These are phyloP conservation scores for Penicillium freii DNA, from an alignment of 2,329 filamentous ascomycete genomes.

Conservation along the genomic window DNA sequence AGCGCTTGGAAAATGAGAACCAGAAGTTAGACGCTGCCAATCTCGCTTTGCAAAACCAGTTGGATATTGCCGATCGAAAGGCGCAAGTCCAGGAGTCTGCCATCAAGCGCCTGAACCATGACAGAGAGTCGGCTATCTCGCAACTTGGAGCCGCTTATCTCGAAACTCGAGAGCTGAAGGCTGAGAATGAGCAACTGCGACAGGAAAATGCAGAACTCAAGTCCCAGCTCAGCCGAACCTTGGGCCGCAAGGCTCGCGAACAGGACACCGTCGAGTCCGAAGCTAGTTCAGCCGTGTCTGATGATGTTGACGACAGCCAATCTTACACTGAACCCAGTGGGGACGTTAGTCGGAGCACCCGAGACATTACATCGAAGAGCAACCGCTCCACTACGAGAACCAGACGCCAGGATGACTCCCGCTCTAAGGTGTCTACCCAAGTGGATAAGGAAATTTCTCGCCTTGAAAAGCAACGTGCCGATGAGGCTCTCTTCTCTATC, in stretches of 20 bases:
- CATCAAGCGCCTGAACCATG: slow-evolving; percentile 54
- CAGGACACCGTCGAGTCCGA: slow-evolving; percentile 31
- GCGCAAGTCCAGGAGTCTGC: slow-evolving; percentile 53
- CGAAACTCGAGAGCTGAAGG: slow-evolving; percentile 48
- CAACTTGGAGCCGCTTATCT: slow-evolving; percentile 58
- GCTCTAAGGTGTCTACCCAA: slow-evolving; percentile 33
- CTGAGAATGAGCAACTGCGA: slow-evolving; percentile 38
- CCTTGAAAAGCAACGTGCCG: slow-evolving; percentile 38
- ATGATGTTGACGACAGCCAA: slow-evolving; percentile 31
- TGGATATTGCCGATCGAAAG: slow-evolving; percentile 57
- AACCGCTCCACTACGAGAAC: slow-evolving; percentile 27
- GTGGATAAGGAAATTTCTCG: slow-evolving; percentile 38
- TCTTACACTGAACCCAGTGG: slow-evolving; percentile 32
- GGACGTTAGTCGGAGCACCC: slow-evolving; percentile 30
- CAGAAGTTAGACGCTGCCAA: slow-evolving; percentile 53
- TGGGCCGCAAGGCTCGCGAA: slow-evolving; percentile 26
- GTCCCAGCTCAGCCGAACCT: slow-evolving; percentile 33
- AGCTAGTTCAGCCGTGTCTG: slow-evolving; percentile 24
- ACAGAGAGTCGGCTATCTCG: slow-evolving; percentile 58
- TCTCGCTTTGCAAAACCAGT: slow-evolving; percentile 53
- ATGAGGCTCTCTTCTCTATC: slow-evolving; percentile 41
- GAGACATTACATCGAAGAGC: slow-evolving; percentile 32
- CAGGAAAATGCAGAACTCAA: slow-evolving; percentile 42
- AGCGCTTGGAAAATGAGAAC: slow-evolving; percentile 36
- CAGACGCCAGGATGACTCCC: slow-evolving; percentile 30